Conservation (phyloP, 495 filamentous ascomycete species). For the Neurospora intermedia region DNA sequence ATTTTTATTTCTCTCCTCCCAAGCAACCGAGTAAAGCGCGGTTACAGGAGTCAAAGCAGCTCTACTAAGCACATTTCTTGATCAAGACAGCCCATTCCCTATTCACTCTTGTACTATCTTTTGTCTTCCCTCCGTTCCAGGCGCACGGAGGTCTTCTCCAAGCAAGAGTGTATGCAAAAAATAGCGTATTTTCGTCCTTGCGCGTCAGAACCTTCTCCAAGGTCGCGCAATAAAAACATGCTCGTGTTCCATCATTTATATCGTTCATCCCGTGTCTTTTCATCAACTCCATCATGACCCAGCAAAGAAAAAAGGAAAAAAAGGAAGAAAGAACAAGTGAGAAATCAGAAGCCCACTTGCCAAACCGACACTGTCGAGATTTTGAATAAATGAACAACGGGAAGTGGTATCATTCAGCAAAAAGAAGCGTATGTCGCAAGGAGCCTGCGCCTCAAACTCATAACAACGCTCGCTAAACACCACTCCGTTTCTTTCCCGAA, state of each 20-base stretch:
- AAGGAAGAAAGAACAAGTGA: neutral
- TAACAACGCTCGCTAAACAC: neutral
- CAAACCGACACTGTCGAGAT: neutral
- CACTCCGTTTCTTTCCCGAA: neutral
- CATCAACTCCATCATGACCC: neutral
- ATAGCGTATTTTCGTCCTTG: neutral
- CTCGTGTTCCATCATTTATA: neutral
- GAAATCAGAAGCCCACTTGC: neutral
- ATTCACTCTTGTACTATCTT: neutral
- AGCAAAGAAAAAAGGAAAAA: neutral
- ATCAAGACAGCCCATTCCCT: neutral
- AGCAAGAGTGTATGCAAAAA: neutral
- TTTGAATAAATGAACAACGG: neutral
- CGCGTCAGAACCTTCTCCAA: neutral
- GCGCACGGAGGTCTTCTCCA: neutral
- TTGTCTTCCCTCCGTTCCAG: neutral
- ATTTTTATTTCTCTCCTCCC: neutral
- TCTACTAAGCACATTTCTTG: neutral
- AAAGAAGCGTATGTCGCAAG: neutral
- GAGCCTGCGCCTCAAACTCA: neutral
- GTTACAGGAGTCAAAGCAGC: neutral
- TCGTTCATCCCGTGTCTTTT: neutral
- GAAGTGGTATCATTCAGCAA: neutral
- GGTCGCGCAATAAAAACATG: neutral
- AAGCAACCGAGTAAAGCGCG: neutral